Evolutionary conservation across 2,329 filamentous ascomycete species (phyloP).

Genomic region (Talaromyces sp.): DNA sequence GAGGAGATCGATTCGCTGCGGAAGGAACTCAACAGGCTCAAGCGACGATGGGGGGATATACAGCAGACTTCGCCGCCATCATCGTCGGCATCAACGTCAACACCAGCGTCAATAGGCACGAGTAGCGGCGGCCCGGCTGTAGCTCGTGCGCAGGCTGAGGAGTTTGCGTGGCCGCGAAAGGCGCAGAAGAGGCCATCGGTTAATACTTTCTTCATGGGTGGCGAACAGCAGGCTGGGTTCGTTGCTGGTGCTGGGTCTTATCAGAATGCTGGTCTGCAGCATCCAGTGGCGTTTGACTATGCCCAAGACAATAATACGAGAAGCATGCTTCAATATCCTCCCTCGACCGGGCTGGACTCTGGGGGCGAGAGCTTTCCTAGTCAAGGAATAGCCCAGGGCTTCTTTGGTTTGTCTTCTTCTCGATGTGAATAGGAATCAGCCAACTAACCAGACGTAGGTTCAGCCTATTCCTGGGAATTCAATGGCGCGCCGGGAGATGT

Average conservation of each 20-base stretch:
- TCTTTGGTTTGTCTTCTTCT: neutral
- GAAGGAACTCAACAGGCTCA: constrained; percentile 17
- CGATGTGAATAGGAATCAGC: neutral
- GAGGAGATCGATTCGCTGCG: constrained; percentile 25
- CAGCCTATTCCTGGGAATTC: neutral
- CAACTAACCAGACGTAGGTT: neutral
- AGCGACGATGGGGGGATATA: constrained; percentile 1
- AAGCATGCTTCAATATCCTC: neutral
- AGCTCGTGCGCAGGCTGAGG: neutral
- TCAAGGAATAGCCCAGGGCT: neutral
- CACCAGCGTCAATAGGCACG: neutral
- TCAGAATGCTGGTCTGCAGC: neutral
- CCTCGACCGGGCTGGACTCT: neutral
- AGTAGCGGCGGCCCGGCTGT: too few species aligned
- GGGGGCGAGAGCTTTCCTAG: neutral
- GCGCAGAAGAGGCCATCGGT: neutral
- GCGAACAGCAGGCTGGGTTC: neutral
- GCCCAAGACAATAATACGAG: neutral
- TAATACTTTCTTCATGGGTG: neutral
- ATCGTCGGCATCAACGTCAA: neutral
- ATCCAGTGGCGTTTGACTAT: neutral
- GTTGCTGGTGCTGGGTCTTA: neutral
- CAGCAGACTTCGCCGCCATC: neutral
- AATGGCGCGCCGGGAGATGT: neutral
- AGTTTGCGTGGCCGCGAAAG: neutral